phyloP scores from a whole-genome alignment of 2,329 filamentous ascomycete genomes.

The Basipetospora chlamydospora region DNA sequence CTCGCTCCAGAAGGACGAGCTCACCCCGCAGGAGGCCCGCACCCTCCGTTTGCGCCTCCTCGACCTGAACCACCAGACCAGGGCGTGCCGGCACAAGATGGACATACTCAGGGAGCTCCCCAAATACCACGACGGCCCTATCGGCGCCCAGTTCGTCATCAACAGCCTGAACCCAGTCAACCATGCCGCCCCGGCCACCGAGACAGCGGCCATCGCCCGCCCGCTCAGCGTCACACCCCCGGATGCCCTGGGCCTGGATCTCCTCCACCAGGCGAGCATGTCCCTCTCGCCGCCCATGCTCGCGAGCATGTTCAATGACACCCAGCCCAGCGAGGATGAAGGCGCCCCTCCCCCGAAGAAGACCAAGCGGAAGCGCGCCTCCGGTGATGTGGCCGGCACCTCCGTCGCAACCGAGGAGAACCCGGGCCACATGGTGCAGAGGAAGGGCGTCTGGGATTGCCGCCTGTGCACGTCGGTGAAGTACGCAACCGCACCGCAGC shows the following conservation, averaged over 20 bases:
- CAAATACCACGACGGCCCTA: constrained; percentile 15
- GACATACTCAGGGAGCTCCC: constrained; percentile 15
- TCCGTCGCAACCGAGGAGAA: constrained; percentile 8
- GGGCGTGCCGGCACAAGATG: constrained; percentile 25
- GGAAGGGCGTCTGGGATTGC: constrained; percentile 32
- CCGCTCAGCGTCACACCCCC: constrained; percentile 1
- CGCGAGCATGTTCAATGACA: not conserved
- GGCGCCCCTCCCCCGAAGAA: constrained; percentile 7
- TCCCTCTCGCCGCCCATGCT: constrained; percentile 5
- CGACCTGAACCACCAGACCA: constrained; percentile 29
- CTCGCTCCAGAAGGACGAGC: constrained; percentile 15
- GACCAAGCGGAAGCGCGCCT: no score
- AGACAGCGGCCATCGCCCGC: no score
- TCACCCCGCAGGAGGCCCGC: constrained; percentile 26
- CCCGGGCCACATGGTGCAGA: constrained; percentile 16
- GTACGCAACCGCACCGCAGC: constrained; percentile 24
- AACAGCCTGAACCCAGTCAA: constrained; percentile 9
- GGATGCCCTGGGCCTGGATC: not conserved
- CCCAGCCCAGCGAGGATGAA: constrained; percentile 4
- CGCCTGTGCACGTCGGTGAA: constrained; percentile 27
- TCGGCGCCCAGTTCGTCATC: constrained; percentile 4
- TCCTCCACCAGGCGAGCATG: constrained; percentile 2
- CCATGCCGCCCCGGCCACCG: constrained; percentile 4
- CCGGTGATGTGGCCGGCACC: constrained; percentile 9
- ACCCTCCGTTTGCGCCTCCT: constrained; percentile 26